A percentile compares a stretch with the other conserved stretches of the same genome.
Evolutionary conservation across 805 yeast genomes (phyloP).

Genomic region (Candida hungchunana): DNA sequence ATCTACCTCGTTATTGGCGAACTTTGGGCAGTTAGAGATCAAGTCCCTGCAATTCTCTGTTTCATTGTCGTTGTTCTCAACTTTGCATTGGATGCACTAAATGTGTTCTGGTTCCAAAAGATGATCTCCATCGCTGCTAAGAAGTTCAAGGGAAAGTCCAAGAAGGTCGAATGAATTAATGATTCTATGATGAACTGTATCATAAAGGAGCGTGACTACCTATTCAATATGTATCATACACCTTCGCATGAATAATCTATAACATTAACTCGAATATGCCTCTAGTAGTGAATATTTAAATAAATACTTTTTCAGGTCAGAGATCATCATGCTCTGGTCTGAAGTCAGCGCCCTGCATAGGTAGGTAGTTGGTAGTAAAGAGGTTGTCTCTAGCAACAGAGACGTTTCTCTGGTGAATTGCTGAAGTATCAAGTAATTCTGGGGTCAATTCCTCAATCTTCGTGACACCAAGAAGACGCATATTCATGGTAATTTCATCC

Average conservation of each 20-base stretch:
- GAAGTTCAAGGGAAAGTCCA: slow-evolving; percentile 32
- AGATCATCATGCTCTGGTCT: slow-evolving; percentile 12
- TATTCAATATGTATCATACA: too few relatives aligned
- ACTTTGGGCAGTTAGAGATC: slow-evolving; percentile 40
- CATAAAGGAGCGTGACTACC: too few relatives aligned
- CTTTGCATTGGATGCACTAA: slow-evolving; percentile 58
- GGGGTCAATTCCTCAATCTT: slow-evolving; percentile 56
- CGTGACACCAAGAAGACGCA: slow-evolving; percentile 75
- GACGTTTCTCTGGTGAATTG: slow-evolving; percentile 38
- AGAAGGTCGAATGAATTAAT: too few relatives aligned
- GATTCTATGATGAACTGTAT: too few relatives aligned
- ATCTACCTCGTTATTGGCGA: slow-evolving; percentile 48
- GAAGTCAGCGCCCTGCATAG: slow-evolving; percentile 50
- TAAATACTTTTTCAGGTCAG: neutral
- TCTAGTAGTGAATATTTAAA: neutral
- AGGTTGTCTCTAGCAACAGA: slow-evolving; percentile 52
- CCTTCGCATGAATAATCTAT: too few relatives aligned
- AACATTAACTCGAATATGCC: neutral
- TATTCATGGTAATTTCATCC: slow-evolving; percentile 69
- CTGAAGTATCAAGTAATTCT: slow-evolving; percentile 52
- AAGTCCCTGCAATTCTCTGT: slow-evolving; percentile 46
- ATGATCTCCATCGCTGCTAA: slow-evolving; percentile 75
- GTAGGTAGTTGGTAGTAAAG: slow-evolving; percentile 51
- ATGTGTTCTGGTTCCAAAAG: slow-evolving; percentile 82
- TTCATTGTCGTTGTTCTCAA: slow-evolving; percentile 52